Evolutionary conservation across 306 rosid genomes (phyloP), one percentile per base, ranked within the genome.

Genomic region (Mimosa pudica): DNA sequence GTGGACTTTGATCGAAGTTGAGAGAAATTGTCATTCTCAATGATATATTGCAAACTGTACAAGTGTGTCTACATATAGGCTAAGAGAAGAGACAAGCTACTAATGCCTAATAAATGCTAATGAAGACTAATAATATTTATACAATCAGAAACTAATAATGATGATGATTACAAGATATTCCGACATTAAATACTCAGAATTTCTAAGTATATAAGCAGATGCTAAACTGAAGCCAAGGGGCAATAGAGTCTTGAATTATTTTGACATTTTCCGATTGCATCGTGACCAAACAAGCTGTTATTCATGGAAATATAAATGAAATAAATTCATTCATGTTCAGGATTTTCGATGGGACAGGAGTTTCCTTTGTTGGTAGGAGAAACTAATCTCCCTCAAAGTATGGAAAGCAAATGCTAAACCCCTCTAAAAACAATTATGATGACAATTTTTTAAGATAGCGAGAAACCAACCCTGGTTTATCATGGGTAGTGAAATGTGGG

Each of bases 221-320:
- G 68, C 71, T 42, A 51, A 71, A 76, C 24, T 58, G 77, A 79
- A 77, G 71, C 68, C 45, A 77, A 85, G 70, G 76, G 54, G 17
- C 66, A 77, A 58, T 48, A 13, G 46, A 71, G 57, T 18, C 9
- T 5, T 45, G 73, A 7, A 44, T 18, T 44, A 69, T 69, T 45
- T 69, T 69, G 55, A 69, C 30, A 45, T 20, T 48, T 42, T 68
- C 55, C 20, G 10, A n/a, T 45, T 20, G n/a, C 10, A 9, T 42
- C 46, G 44, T 69, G 73, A 69, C 38, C 32, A 13, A 69, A 69
- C 73, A 69, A 45, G 38, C 73, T 20, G 70, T 42, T 8, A 42
- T 6, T 24, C 46, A 62, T 3, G 60, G n/a, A 75, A 61, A 7
- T 45, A 16, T 12, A 60, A 18, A 60, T 24, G 55, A 8, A 58